Base-by-base conservation (phyloP, 768 basidiomycete genomes). In the Hypholoma sublateritium region DNA sequence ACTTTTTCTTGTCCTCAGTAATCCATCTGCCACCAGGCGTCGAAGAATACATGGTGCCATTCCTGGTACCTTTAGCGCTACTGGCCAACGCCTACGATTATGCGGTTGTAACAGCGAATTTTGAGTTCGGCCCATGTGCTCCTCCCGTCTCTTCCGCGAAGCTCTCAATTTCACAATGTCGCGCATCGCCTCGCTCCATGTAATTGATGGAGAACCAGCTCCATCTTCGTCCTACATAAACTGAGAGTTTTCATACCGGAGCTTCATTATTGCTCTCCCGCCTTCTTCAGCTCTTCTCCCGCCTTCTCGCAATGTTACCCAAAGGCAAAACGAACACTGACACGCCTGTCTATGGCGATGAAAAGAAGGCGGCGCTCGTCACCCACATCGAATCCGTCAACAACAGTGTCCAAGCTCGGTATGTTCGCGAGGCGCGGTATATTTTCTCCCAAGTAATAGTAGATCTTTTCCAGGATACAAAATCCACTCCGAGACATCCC, bases 401-500 rank as follows among this genome's bases (percentile, higher is more conserved):
- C 16, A 74, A 77, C 16, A 74, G 76, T 64, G 69, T 74, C 5
- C 76, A 78, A 66, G 77, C 78, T 34, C 73, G 62, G 78, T 76
- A 45, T 47, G 70, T 60, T 17, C 53, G 4, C 17, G 3, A 14
- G 39, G 17, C 39, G 39, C 9, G 28, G 28, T 9, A 32, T 32
- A 32, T 32, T 32, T 32, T 32, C 28, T 32, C 1, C 9, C 1
- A 32, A 32, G 5, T 32, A 32, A 32, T 6, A 9, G 17, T 21
- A 11, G 43, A 25, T 42, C 36, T 21, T 14, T 37, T 44, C 17
- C 47, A 79, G 77, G 43, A 79, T 79, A 13, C 77, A 78, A 58
- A 79, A 79, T 53, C 78, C 77, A 13, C 58, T 80, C n/a, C 61
- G 72, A 25, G 88, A 86, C 35, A 80, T 91, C 41, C 74, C 87